Base-by-base conservation (phyloP, 1,139 yeast species). In the Yarrowia galli region DNA sequence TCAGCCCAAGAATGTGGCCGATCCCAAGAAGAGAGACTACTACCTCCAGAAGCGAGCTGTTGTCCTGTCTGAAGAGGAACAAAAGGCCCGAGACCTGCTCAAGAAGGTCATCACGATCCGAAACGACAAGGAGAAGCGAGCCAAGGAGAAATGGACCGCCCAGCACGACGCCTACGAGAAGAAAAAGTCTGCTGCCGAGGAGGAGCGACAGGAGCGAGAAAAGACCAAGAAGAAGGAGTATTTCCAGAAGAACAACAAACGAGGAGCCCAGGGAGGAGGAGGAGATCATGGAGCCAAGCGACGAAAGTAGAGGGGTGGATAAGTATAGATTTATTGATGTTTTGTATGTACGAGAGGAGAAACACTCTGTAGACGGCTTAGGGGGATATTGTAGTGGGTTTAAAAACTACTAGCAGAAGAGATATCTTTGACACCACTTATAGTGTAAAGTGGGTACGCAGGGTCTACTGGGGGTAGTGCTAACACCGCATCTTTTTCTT, bases 41-140 rank as follows among this genome's bases (percentile, higher is more conserved):
- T 95, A 95, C 77, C 79, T 90, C 85, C 89, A 88, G 71, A 93
- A 92, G 82, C 87, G 99, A 76, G 99, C 99, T 0, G 98, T 95
- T 68, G 96, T 93, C 4, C 81, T 93, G 67, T 91, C 89, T 56
- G 97, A 96, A 32, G 98, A 92, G 70, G 98, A 93, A 77, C 92
- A 91, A 88, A 91, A 91, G 81, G 95, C 97, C 25, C 86, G 98
- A 73, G 89, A 92, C 53, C 85, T 95, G 79, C 86, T 95, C 84
- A 96, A 89, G 77, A 91, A 91, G 80, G 88, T 95, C 68, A 86
- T 90, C 73, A 91, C 98, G 0, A 82, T 96, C 67, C 86, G 91
- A 73, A 91, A 88, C 74, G 96, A 90, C 69, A 95, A 95, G 81
- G 97, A 91, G 48, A 84, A 87, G 65, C 92, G 90, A 85, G 86